Percentiles rank a stretch among this genome's conserved stretches.
Evolutionary conservation across 2,329 filamentous ascomycete genomes (phyloP).

Genomic region (Colletotrichum euphorbiae): DNA sequence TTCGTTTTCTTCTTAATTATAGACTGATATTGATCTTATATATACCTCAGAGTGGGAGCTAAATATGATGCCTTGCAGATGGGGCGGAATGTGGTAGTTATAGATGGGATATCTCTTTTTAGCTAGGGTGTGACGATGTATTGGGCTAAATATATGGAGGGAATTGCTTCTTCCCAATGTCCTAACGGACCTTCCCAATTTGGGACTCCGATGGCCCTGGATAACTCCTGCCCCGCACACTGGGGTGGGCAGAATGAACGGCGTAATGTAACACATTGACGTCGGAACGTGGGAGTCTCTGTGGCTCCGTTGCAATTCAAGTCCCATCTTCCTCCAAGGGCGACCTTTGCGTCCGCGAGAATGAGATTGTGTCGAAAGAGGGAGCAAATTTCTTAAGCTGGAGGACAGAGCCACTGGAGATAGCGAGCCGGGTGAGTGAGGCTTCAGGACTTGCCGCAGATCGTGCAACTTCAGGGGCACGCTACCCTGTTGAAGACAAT

Average conservation of each 20-base stretch:
- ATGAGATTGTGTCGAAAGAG: not conserved
- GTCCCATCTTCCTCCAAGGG: not conserved
- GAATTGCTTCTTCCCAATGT: too few species aligned
- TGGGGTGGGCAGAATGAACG: not conserved
- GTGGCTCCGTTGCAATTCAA: not conserved
- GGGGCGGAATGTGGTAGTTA: too few species aligned
- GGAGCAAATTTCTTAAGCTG: not conserved
- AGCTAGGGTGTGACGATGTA: too few species aligned
- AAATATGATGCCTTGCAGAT: too few species aligned
- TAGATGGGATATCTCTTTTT: too few species aligned
- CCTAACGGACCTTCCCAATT: too few species aligned
- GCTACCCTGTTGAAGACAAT: not conserved
- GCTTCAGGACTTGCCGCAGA: constrained; percentile 16
- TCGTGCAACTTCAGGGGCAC: constrained; percentile 11
- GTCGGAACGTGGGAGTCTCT: not conserved
- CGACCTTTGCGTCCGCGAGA: not conserved
- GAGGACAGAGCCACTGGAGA: not conserved
- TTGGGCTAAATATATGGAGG: too few species aligned
- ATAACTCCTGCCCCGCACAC: too few species aligned
- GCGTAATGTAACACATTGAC: not conserved
- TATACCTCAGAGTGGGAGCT: too few species aligned
- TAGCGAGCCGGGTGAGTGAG: not conserved
- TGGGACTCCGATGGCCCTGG: too few species aligned
- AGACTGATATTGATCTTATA: too few species aligned
- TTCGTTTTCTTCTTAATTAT: too few species aligned